Evolutionary conservation across 768 basidiomycete genomes (phyloP).

Genomic region (Podaxis sp.): DNA sequence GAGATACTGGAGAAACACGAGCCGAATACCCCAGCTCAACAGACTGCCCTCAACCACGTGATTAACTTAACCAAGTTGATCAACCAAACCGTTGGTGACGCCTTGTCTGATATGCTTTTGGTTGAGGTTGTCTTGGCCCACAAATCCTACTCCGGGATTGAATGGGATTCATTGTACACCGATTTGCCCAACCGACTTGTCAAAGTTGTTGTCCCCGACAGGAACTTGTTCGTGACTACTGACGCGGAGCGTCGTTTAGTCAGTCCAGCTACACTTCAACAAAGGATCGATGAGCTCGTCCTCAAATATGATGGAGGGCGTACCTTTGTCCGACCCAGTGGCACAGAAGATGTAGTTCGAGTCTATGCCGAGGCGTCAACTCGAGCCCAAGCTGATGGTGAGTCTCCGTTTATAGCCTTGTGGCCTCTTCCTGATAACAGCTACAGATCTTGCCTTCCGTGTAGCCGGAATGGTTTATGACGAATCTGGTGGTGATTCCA

Average conservation of each 20-base stretch:
- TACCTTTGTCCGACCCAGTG: constrained; percentile 93
- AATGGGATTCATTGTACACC: constrained; percentile 92
- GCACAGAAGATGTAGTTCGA: constrained; percentile 96
- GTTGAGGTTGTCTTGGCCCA: constrained; percentile 92
- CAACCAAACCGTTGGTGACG: constrained; percentile 98
- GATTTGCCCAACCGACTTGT: constrained; percentile 95
- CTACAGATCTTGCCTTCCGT: constrained; percentile 75
- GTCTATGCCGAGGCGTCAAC: constrained; percentile 92
- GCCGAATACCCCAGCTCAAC: constrained; percentile 80
- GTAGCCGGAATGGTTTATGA: constrained; percentile 86
- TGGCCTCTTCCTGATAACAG: constrained; percentile 5
- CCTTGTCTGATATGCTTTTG: constrained; percentile 91
- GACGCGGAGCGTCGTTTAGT: constrained; percentile 91
- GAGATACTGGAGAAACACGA: constrained; percentile 55
- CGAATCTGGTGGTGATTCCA: constrained; percentile 74
- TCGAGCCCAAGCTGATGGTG: constrained; percentile 78
- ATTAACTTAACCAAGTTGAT: constrained; percentile 77
- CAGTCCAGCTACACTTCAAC: constrained; percentile 76
- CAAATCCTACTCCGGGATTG: constrained; percentile 73
- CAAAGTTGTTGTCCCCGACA: constrained; percentile 84
- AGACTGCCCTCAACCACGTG: constrained; percentile 73
- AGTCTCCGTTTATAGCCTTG: constrained; percentile 23
- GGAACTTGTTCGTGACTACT: constrained; percentile 81
- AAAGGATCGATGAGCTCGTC: constrained; percentile 76
- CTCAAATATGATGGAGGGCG: constrained; percentile 78